Evolutionary conservation across 768 basidiomycete genomes (phyloP), one percentile per base, ranked within the genome.

Genomic region (Infundibulicybe gibba): DNA sequence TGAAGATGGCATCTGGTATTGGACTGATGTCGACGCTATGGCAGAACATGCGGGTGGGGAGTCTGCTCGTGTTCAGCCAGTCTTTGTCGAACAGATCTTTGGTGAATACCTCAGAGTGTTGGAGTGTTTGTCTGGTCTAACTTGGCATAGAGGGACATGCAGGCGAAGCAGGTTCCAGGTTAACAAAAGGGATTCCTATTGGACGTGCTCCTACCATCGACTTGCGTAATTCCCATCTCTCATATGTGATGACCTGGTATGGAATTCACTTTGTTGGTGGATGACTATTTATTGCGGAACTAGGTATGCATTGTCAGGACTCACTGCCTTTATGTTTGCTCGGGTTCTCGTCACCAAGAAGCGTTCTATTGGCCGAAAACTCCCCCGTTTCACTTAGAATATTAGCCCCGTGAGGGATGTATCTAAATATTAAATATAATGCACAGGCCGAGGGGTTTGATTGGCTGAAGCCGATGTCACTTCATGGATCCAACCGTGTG

Each of bases 161-260:
- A 3, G 91, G 88, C 12, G 84, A 93, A 45, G 87, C 81, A 16
- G 62, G 76, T 21, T 62, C 71, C 20, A 70, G 72, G 47, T 57
- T 90, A 14, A 63, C 68, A 5, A 83, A 80, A 49, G 97, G 94
- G 12, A 73, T 87, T 40, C 97, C 97, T 2, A 69, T 98, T 40
- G 97, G 95, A 35, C 81, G 92, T 42, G 65, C 85, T 17, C 80
- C 92, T 3, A 80, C 80, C 2, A 82, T 97, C 19, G 92, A 97
- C 57, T 69, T 99, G 39, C 77, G 97, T 41, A 99, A 99, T 64
- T 81, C 91, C 32, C 97, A 99, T 68, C 75, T 90, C 6, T 94
- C 92, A 10, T 99, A 99, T 66, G 91, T 97, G 3, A 79, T 88
- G 12, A 99, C 94, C 10, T 99, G 97, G 97, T 94, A 60, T 32